phyloP scores from a whole-genome alignment of 148 eudicot species.

The Camellia lanceoleosa region DNA sequence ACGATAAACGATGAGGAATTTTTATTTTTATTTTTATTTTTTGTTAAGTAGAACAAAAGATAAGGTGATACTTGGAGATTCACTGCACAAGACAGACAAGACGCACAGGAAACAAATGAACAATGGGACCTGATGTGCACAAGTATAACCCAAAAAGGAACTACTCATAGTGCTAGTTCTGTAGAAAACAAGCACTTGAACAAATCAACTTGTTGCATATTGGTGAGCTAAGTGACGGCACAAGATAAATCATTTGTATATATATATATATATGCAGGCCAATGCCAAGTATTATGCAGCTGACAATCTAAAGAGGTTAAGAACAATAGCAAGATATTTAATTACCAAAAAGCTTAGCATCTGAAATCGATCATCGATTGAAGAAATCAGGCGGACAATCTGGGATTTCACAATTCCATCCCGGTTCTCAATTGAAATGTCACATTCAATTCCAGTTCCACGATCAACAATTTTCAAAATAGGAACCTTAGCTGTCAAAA shows the following conservation, averaged over 20 bases:
- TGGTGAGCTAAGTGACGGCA: not conserved
- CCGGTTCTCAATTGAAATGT: constrained; percentile 82
- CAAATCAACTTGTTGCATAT: not conserved
- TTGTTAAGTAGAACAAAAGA: not conserved
- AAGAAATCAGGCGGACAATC: constrained; percentile 53
- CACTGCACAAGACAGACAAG: not conserved
- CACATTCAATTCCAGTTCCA: constrained; percentile 89
- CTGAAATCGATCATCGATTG: constrained; percentile 78
- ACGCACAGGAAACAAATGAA: not conserved
- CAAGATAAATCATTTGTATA: not conserved
- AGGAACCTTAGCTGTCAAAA: constrained; percentile 76
- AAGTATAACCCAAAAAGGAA: not conserved
- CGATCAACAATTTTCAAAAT: constrained; percentile 79
- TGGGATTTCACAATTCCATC: constrained; percentile 81
- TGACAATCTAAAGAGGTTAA: not conserved
- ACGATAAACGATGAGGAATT: too few species aligned
- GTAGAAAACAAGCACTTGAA: not conserved
- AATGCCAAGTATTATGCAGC: not conserved
- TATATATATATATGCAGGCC: not conserved
- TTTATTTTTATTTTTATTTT: too few species aligned
- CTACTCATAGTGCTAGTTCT: not conserved
- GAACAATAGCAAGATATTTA: not conserved
- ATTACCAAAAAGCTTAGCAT: constrained; percentile 87
- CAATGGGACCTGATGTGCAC: not conserved
- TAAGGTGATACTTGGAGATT: not conserved